Base-by-base conservation (phyloP, 164 flowering plant species). In the Piper betle region DNA sequence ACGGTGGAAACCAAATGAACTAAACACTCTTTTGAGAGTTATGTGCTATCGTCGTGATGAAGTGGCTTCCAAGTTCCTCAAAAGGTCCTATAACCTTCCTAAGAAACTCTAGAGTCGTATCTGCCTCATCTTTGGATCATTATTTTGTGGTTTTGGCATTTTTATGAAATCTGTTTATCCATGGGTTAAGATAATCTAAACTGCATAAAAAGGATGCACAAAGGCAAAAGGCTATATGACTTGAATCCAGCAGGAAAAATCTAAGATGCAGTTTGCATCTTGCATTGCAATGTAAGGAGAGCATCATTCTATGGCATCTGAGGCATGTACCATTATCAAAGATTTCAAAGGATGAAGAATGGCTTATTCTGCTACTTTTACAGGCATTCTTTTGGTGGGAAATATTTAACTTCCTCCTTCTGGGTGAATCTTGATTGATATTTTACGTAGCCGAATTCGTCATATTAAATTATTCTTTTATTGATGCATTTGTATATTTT, bases 1-100 rank as follows among this genome's bases (percentile, higher is more conserved):
- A 37, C 76, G 78, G n/a, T 91, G 98, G 96, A 68, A 25, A 59
- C 82, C 85, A 2, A 70, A 68, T 54, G 96, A 91, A 39, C 86
- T 92, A 19, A 81, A 85, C 79, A 91, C 98, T 0, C 60, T 91
- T 17, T 63, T 91, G 53, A 73, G 95, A 4, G 79, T 91, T 60
- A 60, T 91, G 62, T 88, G 98, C 69, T 65, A 83, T 62, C 75
- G 96, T 53, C 72, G 78, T 64, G 98, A 88, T 52, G 85, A 82
- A 50, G 68, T 62, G 12, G 92, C 97, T 3, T 62, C 86, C 0
- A 85, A 75, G 72, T 91, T 88, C 69, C 84, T 91, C 0, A 91
- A 84, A 80, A 88, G 84, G 74, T 75, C 77, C 4, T 91, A 79
- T 73, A 74, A 77, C 73, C 73, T 88, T 66, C 93, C 95, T 0